Conservation (phyloP, 2,329 filamentous ascomycete species). For the Verticillium isaacii region DNA sequence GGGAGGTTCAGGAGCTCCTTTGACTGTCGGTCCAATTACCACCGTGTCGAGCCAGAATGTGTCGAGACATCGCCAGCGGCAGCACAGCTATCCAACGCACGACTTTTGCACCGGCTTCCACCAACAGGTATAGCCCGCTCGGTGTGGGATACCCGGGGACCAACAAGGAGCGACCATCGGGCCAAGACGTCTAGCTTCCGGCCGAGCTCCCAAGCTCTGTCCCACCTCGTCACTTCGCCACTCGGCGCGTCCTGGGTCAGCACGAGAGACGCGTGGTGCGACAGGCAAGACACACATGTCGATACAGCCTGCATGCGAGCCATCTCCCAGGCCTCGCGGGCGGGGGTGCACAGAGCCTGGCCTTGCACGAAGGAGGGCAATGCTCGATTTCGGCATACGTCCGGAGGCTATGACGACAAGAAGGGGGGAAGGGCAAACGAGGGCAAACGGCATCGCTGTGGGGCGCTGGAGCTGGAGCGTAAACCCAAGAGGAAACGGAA, state of each 20-base stretch:
- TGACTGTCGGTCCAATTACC: not conserved
- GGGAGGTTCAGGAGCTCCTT: not conserved
- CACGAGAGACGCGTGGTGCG: not conserved
- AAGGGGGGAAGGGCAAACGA: not conserved
- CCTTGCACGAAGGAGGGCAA: not conserved
- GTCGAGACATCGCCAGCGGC: no score
- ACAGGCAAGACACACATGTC: not conserved
- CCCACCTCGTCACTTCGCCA: not conserved
- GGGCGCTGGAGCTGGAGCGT: not conserved
- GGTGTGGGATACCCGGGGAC: not conserved
- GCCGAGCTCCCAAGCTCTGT: not conserved
- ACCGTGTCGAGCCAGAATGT: no score
- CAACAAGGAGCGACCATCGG: not conserved
- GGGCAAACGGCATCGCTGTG: not conserved
- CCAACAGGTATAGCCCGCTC: not conserved
- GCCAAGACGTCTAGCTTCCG: not conserved
- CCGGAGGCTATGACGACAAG: not conserved
- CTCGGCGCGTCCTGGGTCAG: not conserved
- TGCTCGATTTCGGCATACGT: not conserved
- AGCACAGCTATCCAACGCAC: not conserved
- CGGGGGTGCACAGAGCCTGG: not conserved
- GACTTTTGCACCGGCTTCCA: not conserved
- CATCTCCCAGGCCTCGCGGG: not conserved
- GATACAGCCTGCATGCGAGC: not conserved
- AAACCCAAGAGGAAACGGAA: not conserved